phyloP scores from a whole-genome alignment of 2,329 filamentous ascomycete genomes.

The Sporothrix euskadiensis region DNA sequence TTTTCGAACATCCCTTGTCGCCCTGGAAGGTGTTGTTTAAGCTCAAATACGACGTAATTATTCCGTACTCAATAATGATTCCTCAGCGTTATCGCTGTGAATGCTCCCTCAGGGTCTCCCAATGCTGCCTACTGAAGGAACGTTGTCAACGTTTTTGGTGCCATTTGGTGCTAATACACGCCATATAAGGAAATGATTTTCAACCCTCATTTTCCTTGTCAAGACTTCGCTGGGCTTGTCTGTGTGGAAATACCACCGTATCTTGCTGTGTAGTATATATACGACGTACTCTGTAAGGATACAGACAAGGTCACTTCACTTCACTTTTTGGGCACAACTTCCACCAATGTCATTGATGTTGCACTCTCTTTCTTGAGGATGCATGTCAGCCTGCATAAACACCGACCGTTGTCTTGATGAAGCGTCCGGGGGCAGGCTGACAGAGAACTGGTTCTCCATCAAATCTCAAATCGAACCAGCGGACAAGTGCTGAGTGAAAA shows the following conservation, averaged over 20 bases:
- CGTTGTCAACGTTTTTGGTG: background rate
- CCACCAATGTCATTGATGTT: background rate
- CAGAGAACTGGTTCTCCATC: background rate
- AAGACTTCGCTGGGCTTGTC: background rate
- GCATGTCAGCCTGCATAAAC: slow-evolving; percentile 19
- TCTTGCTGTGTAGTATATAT: no score
- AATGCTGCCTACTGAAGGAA: background rate
- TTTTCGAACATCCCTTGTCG: background rate
- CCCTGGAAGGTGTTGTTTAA: background rate
- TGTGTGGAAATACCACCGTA: background rate
- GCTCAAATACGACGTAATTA: no score
- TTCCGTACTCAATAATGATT: background rate
- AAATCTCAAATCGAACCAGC: background rate
- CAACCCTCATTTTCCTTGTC: background rate
- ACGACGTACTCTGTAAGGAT: no score
- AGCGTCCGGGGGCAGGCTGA: background rate
- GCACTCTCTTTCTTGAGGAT: background rate
- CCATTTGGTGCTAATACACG: background rate
- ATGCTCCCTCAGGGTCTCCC: background rate
- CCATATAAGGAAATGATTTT: background rate
- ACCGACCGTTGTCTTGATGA: slow-evolving; percentile 13
- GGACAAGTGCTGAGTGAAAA: background rate
- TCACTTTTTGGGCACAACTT: background rate
- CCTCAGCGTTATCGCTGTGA: background rate
- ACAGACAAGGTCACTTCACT: background rate